Evolutionary conservation across 2,329 filamentous ascomycete genomes (phyloP).

Genomic region (Colletotrichum salicis): DNA sequence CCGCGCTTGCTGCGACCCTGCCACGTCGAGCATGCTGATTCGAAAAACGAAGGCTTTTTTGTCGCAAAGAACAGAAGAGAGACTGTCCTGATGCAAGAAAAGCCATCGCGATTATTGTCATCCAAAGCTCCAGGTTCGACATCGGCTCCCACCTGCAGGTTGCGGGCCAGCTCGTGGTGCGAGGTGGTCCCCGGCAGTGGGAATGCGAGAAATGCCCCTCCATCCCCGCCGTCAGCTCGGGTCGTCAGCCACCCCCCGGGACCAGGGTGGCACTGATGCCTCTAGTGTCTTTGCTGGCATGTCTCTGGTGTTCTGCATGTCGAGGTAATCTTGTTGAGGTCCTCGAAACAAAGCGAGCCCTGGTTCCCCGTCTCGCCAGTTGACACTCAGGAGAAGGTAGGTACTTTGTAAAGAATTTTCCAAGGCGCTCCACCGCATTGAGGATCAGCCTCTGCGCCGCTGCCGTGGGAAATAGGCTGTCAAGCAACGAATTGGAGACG

Average conservation of each 20-base stretch:
- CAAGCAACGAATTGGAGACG: slow-evolving; percentile 22
- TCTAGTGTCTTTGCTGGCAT: slow-evolving; percentile 12
- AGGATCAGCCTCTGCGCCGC: slow-evolving; percentile 19
- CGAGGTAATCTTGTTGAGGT: slow-evolving; percentile 24
- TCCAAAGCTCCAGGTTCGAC: neutral
- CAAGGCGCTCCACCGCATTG: slow-evolving; percentile 26
- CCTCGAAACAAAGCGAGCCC: slow-evolving; percentile 35
- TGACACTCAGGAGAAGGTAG: slow-evolving; percentile 24
- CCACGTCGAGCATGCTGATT: slow-evolving; percentile 4
- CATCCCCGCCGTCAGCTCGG: slow-evolving; percentile 2
- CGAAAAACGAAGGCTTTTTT: neutral
- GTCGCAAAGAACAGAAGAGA: neutral
- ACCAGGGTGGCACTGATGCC: slow-evolving; percentile 25
- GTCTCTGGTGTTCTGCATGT: slow-evolving; percentile 24
- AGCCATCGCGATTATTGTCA: neutral
- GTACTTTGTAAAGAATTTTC: slow-evolving; percentile 1
- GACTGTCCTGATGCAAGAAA: neutral
- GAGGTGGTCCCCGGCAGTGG: neutral
- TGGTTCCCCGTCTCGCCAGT: slow-evolving; percentile 22
- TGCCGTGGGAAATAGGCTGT: slow-evolving; percentile 28
- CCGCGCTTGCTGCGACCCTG: slow-evolving; percentile 2
- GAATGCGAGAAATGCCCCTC: neutral
- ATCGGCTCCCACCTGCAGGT: neutral
- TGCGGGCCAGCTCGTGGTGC: neutral
- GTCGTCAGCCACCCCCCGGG: slow-evolving; percentile 9